These are phyloP conservation scores for Kentomonas sorsogonicus DNA, from an alignment of 208 protist species.

Conservation along the genomic window DNA sequence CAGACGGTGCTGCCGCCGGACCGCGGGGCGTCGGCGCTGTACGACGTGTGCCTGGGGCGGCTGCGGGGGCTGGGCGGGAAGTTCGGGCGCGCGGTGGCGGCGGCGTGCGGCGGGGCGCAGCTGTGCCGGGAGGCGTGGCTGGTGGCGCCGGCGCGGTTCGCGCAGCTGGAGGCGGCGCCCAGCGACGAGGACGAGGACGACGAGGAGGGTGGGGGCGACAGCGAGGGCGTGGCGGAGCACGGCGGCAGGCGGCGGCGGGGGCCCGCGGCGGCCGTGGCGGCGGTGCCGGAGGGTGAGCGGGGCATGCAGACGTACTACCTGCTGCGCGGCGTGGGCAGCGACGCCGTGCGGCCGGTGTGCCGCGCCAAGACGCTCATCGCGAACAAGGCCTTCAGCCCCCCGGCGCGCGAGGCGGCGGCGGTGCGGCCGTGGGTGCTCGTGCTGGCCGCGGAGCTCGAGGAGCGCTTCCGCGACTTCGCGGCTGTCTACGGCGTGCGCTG, in stretches of 20 bases:
- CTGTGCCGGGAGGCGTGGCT: slow-evolving; percentile 55
- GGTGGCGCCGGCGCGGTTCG: slow-evolving; percentile 20
- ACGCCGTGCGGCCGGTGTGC: slow-evolving; percentile 30
- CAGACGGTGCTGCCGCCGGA: slow-evolving; percentile 74
- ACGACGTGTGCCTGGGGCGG: slow-evolving; percentile 36
- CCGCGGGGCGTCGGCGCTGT: slow-evolving; percentile 47
- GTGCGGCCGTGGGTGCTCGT: slow-evolving; percentile 61
- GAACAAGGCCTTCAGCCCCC: slow-evolving; percentile 59
- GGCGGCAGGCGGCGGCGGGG: no score
- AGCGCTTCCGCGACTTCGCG: slow-evolving; percentile 51
- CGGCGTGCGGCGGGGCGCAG: slow-evolving; percentile 29
- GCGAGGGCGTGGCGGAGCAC: no score
- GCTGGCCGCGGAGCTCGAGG: slow-evolving; percentile 49
- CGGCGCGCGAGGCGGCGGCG: slow-evolving; percentile 17
- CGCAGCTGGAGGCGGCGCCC: slow-evolving; percentile 9
- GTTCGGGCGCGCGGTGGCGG: slow-evolving; percentile 46
- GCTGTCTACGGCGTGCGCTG: slow-evolving; percentile 23
- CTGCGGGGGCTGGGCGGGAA: slow-evolving; percentile 83
- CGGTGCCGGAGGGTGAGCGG: no score
- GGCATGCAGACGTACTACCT: slow-evolving; percentile 41
- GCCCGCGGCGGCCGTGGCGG: no score
- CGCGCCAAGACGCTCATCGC: slow-evolving; percentile 48
- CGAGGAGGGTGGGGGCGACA: no score
- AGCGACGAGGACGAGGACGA: slow-evolving; percentile 12
- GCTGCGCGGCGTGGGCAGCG: slow-evolving; percentile 41